phyloP scores from a whole-genome alignment of 148 eudicot genomes.

The Vaccinium vitisidaea region DNA sequence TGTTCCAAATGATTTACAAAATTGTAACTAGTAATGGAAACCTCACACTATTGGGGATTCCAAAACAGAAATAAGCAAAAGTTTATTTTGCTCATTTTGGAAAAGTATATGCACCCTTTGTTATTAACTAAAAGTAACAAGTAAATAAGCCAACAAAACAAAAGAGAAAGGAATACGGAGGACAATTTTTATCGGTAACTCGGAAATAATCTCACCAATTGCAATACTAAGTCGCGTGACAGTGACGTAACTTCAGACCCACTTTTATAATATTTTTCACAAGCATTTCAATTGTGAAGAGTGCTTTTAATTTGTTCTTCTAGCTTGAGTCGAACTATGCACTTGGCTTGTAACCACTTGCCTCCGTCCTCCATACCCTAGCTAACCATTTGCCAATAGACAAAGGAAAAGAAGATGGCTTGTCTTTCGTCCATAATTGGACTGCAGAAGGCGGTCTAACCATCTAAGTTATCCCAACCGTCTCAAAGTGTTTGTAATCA shows the following conservation, averaged over 20 bases:
- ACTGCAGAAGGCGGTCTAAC: too few relatives aligned
- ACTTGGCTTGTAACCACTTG: neutral
- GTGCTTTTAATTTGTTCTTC: neutral
- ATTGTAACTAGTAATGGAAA: neutral
- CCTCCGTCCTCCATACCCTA: neutral
- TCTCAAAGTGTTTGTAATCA: too few relatives aligned
- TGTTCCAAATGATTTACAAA: neutral
- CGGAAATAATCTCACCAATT: neutral
- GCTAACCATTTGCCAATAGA: neutral
- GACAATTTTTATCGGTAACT: too few relatives aligned
- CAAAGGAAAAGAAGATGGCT: neutral
- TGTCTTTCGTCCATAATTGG: too few relatives aligned
- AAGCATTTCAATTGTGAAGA: neutral
- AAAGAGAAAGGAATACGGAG: too few relatives aligned
- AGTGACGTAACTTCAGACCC: neutral
- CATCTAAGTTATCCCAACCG: too few relatives aligned
- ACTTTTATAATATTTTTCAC: neutral
- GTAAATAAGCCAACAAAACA: too few relatives aligned
- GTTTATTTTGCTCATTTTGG: neutral
- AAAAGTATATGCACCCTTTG: neutral
- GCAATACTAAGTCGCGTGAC: neutral
- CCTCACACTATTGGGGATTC: neutral
- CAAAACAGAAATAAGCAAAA: neutral
- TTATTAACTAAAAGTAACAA: too few relatives aligned
- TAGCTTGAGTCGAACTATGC: neutral